Conservation (phyloP, 108 stramenopile species). For the Skeletonema grethae region DNA sequence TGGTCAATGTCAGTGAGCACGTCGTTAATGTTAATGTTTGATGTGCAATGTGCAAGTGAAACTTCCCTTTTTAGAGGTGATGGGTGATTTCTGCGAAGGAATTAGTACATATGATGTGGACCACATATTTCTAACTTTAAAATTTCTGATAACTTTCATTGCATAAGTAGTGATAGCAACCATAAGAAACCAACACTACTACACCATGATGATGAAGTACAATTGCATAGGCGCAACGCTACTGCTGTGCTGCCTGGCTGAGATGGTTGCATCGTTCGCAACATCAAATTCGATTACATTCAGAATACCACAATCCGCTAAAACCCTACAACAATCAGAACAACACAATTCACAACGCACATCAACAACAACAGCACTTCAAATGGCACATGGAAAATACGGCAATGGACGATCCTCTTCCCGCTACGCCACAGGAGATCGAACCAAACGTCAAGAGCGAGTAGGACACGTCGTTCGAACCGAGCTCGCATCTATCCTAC, state of each 20-base stretch:
- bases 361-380: conserved; percentile 15
- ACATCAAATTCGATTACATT: neutral
- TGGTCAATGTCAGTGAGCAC: conserved; percentile 15
- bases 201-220: neutral
- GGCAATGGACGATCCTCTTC: conserved; percentile 46
- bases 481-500: conserved; percentile 70
- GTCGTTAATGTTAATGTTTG: too few species aligned
- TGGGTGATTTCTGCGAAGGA: too few species aligned
- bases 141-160: too few species aligned
- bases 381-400: conserved; percentile 35
- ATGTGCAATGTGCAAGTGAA: too few species aligned
- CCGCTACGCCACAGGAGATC: conserved; percentile 32
- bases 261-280: neutral
- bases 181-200: too few species aligned
- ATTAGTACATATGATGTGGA: too few species aligned
- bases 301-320: neutral
- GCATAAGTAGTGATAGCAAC: too few species aligned
- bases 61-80: too few species aligned
- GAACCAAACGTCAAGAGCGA: conserved; percentile 85
- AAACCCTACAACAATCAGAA: neutral
- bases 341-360: neutral
- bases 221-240: neutral
- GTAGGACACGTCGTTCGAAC: conserved; percentile 82
- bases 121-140: too few species aligned
- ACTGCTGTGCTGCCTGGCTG: neutral